phyloP scores from a whole-genome alignment of 345 rosid genomes.

The Eucalyptus caleyi region DNA sequence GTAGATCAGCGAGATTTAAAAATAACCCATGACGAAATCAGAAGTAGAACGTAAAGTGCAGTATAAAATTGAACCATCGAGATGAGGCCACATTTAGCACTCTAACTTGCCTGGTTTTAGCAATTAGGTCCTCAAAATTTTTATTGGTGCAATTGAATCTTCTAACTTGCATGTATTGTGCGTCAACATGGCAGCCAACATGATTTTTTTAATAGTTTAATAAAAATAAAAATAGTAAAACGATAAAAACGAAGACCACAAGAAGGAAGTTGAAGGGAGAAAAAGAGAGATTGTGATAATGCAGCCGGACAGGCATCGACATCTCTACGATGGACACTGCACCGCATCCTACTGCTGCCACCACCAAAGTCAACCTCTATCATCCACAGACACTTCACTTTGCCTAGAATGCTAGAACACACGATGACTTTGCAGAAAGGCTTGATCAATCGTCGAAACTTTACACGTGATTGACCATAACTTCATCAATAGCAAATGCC shows the following conservation, averaged over 20 bases:
- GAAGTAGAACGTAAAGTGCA: not conserved
- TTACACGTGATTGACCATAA: not conserved
- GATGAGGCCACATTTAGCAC: not conserved
- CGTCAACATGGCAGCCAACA: not conserved
- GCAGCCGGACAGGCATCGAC: not conserved
- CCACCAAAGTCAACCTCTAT: not conserved
- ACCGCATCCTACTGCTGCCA: not conserved
- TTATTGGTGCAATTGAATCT: not conserved
- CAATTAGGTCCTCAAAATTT: not conserved
- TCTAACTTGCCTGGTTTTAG: not conserved
- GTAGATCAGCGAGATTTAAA: not conserved
- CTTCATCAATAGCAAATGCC: not conserved
- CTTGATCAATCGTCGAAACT: not conserved
- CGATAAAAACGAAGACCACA: not conserved
- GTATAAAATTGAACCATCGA: not conserved
- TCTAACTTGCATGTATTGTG: not conserved
- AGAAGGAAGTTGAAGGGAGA: not conserved
- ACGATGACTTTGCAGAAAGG: not conserved
- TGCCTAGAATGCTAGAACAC: not conserved
- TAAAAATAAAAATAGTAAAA: not conserved
- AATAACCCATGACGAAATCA: not conserved
- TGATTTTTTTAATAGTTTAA: not conserved
- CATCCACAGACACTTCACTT: not conserved
- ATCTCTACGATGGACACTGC: not conserved
- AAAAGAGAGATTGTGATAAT: not conserved